Percentiles rank a stretch among this genome's conserved stretches.
Conservation (phyloP, 441 rosid species). For the Viola pubescens region DNA sequence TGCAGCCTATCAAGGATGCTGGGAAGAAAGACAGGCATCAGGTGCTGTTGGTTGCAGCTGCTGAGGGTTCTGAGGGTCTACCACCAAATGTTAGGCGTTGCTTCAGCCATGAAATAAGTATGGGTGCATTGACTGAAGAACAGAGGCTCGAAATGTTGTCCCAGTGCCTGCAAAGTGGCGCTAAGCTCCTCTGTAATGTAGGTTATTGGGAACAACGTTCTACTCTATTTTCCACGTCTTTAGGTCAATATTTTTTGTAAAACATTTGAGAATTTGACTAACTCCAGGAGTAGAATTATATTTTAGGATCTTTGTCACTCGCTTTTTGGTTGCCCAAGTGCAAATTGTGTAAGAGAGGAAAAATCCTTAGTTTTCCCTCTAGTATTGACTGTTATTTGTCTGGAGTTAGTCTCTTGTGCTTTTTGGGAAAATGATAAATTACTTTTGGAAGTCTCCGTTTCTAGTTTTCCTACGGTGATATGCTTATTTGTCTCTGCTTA, state of each 20-base stretch:
- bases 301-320: not conserved
- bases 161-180: conserved; percentile 59
- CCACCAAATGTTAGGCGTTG: conserved; percentile 84
- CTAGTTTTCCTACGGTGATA: not conserved
- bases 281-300: not conserved
- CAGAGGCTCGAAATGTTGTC: conserved; percentile 73
- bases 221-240: conserved; percentile 8
- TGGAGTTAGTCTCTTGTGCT: not conserved
- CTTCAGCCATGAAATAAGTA: conserved; percentile 90
- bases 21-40: conserved; percentile 36
- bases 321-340: not conserved
- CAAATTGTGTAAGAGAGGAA: not conserved
- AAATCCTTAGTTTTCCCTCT: no score
- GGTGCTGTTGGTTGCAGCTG: conserved; percentile 76
- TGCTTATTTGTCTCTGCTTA: not conserved
- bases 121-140: conserved; percentile 78
- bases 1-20: conserved; percentile 34
- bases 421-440: no score
- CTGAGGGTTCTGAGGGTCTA: conserved; percentile 82
- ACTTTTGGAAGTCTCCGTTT: not conserved
- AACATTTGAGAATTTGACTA: conserved; percentile 6
- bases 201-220: conserved; percentile 23
- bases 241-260: conserved; percentile 1
- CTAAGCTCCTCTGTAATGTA: conserved; percentile 60
- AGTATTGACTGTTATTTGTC: no score